Percentiles rank a stretch among this genome's conserved stretches.
These are phyloP conservation scores for Penicillium sp. DNA, from an alignment of 2,329 filamentous ascomycete species.

Conservation along the genomic window DNA sequence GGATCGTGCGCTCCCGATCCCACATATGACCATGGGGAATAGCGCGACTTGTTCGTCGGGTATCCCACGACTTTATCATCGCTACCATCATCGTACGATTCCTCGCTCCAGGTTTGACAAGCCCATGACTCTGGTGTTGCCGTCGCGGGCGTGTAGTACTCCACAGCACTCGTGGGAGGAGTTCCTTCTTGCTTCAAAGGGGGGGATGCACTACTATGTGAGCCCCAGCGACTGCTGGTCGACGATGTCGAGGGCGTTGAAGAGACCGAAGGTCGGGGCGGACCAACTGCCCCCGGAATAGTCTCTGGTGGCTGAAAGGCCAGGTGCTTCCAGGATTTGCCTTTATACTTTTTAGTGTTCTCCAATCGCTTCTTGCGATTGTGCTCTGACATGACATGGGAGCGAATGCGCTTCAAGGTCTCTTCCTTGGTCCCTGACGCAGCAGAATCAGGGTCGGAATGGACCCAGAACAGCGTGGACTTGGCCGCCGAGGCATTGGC, in stretches of 20 bases:
- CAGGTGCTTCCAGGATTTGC: constrained; percentile 41
- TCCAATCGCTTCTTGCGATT: constrained; percentile 46
- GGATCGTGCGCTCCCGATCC: constrained; percentile 39
- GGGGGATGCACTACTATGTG: constrained; percentile 10
- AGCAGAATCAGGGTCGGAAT: constrained; percentile 42
- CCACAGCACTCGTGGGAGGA: constrained; percentile 9
- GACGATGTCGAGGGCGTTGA: constrained; percentile 7
- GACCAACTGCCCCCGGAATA: constrained; percentile 14
- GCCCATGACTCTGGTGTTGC: constrained; percentile 1
- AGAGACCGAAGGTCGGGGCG: constrained; percentile 9
- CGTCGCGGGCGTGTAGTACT: constrained; percentile 13
- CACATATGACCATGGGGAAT: constrained; percentile 31
- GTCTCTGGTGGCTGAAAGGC: constrained; percentile 38
- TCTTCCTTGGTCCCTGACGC: constrained; percentile 41
- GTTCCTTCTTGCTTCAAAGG: constrained; percentile 18
- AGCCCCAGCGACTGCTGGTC: constrained; percentile 14
- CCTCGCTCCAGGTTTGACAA: not conserved
- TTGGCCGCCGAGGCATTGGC: constrained; percentile 31
- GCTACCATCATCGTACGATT: constrained; percentile 16
- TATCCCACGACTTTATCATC: constrained; percentile 17
- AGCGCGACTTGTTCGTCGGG: constrained; percentile 4
- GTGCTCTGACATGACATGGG: constrained; percentile 47
- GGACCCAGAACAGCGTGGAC: constrained; percentile 45
- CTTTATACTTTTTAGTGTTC: constrained; percentile 43
- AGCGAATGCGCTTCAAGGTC: constrained; percentile 46